Conservation (phyloP, 2,329 filamentous ascomycete species). For the Ophiognomonia clavigignenti-juglandacearum region DNA sequence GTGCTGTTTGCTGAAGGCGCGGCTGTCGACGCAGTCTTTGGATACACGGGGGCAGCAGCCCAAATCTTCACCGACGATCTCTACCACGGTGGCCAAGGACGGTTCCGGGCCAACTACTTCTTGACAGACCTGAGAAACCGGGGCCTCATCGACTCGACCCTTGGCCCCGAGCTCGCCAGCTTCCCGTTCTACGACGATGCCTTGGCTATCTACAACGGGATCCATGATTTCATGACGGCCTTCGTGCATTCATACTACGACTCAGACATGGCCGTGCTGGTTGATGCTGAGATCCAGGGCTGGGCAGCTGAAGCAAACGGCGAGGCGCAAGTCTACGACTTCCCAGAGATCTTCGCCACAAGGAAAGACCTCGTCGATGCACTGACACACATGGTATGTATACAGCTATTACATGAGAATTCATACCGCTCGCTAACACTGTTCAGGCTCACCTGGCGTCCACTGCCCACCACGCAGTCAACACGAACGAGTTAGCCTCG, state of each 20-base stretch:
- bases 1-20: constrained; percentile 26
- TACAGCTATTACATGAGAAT: neutral
- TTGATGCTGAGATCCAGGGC: constrained; percentile 37
- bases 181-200: constrained; percentile 43
- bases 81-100: constrained; percentile 25
- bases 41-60: constrained; percentile 25
- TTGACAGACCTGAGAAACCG: constrained; percentile 29
- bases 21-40: constrained; percentile 28
- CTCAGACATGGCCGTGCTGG: constrained; percentile 24
- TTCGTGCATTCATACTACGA: constrained; percentile 42
- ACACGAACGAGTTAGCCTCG: constrained; percentile 34
- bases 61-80: constrained; percentile 23
- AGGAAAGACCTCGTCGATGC: constrained; percentile 31
- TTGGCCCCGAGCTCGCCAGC: constrained; percentile 31
- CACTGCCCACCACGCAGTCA: constrained; percentile 36
- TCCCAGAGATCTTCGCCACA: constrained; percentile 27
- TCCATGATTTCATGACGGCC: constrained; percentile 31
- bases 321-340: constrained; percentile 33
- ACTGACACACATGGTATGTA: constrained; percentile 31
- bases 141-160: constrained; percentile 33
- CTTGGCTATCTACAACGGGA: constrained; percentile 28
- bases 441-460: constrained; percentile 29
- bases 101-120: constrained; percentile 35
- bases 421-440: no score
- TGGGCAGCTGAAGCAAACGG: constrained; percentile 38